Percentiles rank a stretch among this genome's conserved stretches.
These are phyloP conservation scores for Lactarius akahatsu DNA, from an alignment of 768 basidiomycete genomes.

Conservation along the genomic window DNA sequence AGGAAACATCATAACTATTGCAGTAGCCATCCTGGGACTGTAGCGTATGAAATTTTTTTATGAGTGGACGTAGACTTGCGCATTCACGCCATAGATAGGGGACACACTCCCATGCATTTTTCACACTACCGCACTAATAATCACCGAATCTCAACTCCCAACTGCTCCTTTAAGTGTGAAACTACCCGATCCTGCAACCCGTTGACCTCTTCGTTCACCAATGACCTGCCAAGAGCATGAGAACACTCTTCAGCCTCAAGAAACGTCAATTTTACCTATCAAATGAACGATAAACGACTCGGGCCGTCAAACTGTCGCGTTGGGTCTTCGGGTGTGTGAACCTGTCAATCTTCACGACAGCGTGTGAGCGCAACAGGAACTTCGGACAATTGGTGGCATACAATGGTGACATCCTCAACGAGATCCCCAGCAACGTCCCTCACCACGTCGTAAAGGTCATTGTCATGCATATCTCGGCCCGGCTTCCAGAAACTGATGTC, in stretches of 20 bases:
- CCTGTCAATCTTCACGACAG: constrained; percentile 71
- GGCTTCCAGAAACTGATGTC: constrained; percentile 95
- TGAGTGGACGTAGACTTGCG: constrained; percentile 17
- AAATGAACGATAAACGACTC: constrained; percentile 96
- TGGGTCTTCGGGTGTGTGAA: constrained; percentile 89
- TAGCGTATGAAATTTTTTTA: constrained; percentile 12
- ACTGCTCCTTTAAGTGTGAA: constrained; percentile 53
- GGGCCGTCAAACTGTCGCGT: constrained; percentile 78
- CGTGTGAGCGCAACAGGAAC: constrained; percentile 13
- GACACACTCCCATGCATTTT: constrained; percentile 31
- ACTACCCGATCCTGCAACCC: constrained; percentile 65
- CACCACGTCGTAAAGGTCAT: constrained; percentile 95
- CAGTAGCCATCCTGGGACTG: constrained; percentile 9
- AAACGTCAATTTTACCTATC: constrained; percentile 60
- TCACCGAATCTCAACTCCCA: constrained; percentile 88
- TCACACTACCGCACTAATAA: constrained; percentile 42
- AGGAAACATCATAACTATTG: constrained; percentile 49
- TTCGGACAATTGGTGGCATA: constrained; percentile 37
- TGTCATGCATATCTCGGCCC: constrained; percentile 69
- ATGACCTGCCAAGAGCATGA: constrained; percentile 50
- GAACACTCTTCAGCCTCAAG: background rate
- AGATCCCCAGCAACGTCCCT: constrained; percentile 90
- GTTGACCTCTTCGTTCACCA: constrained; percentile 90
- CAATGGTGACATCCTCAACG: constrained; percentile 87
- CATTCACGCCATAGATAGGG: constrained; percentile 34